Evolutionary conservation across 352 stramenopile genomes (phyloP).

Genomic region (Plasmopara halstedii): DNA sequence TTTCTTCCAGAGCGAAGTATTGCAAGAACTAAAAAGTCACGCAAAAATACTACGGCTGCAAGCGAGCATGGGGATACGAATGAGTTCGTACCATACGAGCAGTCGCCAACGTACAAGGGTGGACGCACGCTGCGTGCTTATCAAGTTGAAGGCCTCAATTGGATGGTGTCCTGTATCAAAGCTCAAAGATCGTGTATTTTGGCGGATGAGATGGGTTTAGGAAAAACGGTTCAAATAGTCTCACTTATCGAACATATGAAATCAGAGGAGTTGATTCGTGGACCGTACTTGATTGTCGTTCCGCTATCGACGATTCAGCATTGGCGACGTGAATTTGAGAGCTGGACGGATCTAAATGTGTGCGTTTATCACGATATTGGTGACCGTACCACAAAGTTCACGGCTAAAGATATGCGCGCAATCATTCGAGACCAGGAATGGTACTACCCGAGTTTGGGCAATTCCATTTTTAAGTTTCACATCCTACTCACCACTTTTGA

Average conservation of each 20-base stretch:
- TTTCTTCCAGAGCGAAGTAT: conserved; percentile 51
- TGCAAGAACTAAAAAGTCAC: not conserved
- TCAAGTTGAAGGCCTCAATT: conserved; percentile 85
- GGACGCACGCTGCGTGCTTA: conserved; percentile 73
- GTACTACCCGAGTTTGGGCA: conserved; percentile 82
- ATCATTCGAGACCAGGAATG: conserved; percentile 84
- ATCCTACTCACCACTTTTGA: conserved; percentile 80
- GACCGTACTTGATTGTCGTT: conserved; percentile 80
- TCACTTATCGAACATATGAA: conserved; percentile 88
- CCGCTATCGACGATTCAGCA: conserved; percentile 85
- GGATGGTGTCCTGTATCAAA: conserved; percentile 86
- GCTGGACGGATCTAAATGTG: conserved; percentile 96
- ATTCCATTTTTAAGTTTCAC: conserved; percentile 89
- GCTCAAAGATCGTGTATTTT: conserved; percentile 83
- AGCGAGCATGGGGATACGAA: conserved; percentile 23
- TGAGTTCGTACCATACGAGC: conserved; percentile 85
- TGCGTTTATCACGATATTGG: conserved; percentile 97
- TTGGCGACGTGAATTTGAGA: conserved; percentile 84
- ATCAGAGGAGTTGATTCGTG: conserved; percentile 76
- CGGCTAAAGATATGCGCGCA: conserved; percentile 79
- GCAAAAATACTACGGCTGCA: conserved; percentile 7
- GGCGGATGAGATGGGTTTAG: conserved; percentile 90
- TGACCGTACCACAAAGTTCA: conserved; percentile 71
- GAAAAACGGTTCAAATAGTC: conserved; percentile 94
- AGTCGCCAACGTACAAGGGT: conserved; percentile 84